Conservation (phyloP, 345 rosid species). For the Anastatica hierochuntica region DNA sequence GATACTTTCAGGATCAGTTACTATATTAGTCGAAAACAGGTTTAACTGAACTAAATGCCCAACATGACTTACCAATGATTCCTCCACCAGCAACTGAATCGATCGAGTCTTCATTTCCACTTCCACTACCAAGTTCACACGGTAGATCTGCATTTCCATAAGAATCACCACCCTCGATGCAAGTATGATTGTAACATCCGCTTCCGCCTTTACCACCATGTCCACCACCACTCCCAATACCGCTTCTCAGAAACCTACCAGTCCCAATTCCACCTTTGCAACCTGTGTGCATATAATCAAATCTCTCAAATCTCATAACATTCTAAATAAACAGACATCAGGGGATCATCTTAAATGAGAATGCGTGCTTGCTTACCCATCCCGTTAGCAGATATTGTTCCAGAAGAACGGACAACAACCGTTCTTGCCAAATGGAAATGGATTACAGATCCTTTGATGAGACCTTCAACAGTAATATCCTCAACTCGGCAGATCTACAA, state of each 20-base stretch:
- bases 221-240: slow-evolving; percentile 85
- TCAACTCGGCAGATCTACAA: slow-evolving; percentile 95
- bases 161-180: slow-evolving; percentile 54
- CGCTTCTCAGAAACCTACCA: slow-evolving; percentile 58
- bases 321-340: not conserved
- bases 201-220: slow-evolving; percentile 93
- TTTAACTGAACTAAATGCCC: not conserved
- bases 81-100: slow-evolving; percentile 88
- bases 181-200: slow-evolving; percentile 65
- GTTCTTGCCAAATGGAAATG: slow-evolving; percentile 95
- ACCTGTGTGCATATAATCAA: slow-evolving; percentile 33
- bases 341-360: slow-evolving; percentile 2
- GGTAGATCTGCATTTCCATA: slow-evolving; percentile 85
- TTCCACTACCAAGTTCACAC: slow-evolving; percentile 97
- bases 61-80: slow-evolving; percentile 48
- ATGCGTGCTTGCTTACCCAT: slow-evolving; percentile 52
- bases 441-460: slow-evolving; percentile 82
- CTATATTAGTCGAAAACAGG: too few species aligned
- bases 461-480: slow-evolving; percentile 81
- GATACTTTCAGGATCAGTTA: not conserved
- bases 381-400: slow-evolving; percentile 70
- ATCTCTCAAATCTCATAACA: not conserved
- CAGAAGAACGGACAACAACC: slow-evolving; percentile 58
- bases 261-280: slow-evolving; percentile 84
- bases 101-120: slow-evolving; percentile 60